Evolutionary conservation across 2,329 filamentous ascomycete genomes (phyloP).

Genomic region (Apiospora kogelbergensis): DNA sequence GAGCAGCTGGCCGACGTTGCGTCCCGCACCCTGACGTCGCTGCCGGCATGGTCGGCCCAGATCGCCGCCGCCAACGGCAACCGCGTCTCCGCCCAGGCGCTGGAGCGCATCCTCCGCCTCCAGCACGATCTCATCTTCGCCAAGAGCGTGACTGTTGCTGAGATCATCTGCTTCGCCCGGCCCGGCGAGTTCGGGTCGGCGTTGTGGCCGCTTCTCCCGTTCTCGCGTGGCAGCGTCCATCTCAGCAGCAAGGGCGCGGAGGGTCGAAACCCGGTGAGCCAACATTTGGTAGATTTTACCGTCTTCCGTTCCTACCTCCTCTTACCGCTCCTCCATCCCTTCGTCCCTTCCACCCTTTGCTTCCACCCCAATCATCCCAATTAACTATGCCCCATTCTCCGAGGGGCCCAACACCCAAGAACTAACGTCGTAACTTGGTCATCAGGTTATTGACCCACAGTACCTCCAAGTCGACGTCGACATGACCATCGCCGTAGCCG

Average conservation of each 20-base stretch:
- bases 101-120: conserved; percentile 41
- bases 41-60: conserved; percentile 29
- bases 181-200: conserved; percentile 27
- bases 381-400: background rate
- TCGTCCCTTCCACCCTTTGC: background rate
- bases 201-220: conserved; percentile 36
- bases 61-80: conserved; percentile 27
- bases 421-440: background rate
- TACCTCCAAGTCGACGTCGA: conserved; percentile 38
- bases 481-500: conserved; percentile 25
- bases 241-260: conserved; percentile 35
- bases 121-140: conserved; percentile 50
- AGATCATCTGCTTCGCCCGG: conserved; percentile 30
- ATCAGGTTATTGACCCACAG: conserved; percentile 36
- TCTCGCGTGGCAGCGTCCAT: conserved; percentile 41
- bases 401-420: background rate
- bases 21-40: background rate
- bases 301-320: too few relatives aligned
- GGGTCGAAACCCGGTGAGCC: background rate
- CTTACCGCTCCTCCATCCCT: background rate
- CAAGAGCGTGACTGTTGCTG: conserved; percentile 43
- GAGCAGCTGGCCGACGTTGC: background rate
- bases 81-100: conserved; percentile 27
- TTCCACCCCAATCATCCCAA: too few relatives aligned
- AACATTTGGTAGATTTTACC: too few relatives aligned